Conservation (phyloP, 495 filamentous ascomycete species). For the Jackrogersella multiformis region DNA sequence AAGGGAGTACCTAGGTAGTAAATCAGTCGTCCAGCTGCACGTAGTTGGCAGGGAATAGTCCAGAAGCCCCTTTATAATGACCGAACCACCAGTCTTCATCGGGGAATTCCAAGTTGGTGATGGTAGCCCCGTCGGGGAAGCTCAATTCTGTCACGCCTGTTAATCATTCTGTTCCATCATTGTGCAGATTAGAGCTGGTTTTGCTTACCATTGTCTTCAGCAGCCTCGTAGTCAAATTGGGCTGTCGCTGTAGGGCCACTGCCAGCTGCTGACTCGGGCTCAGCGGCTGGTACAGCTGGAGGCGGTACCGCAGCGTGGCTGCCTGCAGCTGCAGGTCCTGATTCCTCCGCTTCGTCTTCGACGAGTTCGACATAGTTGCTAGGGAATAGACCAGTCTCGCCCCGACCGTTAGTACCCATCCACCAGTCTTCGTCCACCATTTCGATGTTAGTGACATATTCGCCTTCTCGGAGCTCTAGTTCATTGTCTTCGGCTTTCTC, state of each 20-base stretch:
- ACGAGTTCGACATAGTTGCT: slow-evolving; percentile 95
- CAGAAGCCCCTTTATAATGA: slow-evolving; percentile 77
- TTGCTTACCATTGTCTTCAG: slow-evolving; percentile 84
- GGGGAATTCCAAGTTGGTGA: slow-evolving; percentile 82
- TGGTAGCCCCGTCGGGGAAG: slow-evolving; percentile 88
- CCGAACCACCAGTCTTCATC: slow-evolving; percentile 99
- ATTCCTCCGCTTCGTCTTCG: slow-evolving; percentile 58
- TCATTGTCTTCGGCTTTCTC: slow-evolving; percentile 98
- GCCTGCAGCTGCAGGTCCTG: slow-evolving; percentile 22
- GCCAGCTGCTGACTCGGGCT: slow-evolving; percentile 43
- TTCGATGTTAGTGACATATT: slow-evolving; percentile 92
- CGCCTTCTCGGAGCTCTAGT: slow-evolving; percentile 88
- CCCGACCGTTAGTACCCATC: slow-evolving; percentile 84
- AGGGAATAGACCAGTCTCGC: slow-evolving; percentile 90
- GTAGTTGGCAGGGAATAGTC: slow-evolving; percentile 93
- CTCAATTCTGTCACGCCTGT: slow-evolving; percentile 68
- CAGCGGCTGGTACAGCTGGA: slow-evolving; percentile 47
- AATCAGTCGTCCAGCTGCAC: slow-evolving; percentile 70
- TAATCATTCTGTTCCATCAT: slow-evolving; percentile 20
- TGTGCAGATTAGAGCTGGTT: neutral
- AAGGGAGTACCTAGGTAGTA: neutral
- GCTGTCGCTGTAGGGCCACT: slow-evolving; percentile 77
- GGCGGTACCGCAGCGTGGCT: slow-evolving; percentile 39
- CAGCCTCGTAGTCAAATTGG: slow-evolving; percentile 95
- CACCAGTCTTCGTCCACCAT: slow-evolving; percentile 99